Base-by-base conservation (phyloP, 495 filamentous ascomycete species). In the Trichoderma reesei region DNA sequence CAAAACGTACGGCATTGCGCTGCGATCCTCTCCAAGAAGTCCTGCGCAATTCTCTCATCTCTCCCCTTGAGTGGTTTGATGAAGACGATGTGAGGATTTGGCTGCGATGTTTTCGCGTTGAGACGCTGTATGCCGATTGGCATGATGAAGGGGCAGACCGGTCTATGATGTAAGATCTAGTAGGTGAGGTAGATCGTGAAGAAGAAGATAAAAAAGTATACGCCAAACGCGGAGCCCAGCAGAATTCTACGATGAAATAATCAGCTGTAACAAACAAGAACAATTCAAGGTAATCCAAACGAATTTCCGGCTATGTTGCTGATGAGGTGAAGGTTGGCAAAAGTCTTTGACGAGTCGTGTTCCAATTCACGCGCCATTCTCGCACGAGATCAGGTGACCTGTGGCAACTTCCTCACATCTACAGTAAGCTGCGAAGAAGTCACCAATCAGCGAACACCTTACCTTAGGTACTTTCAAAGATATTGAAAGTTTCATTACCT, bases 11-110 rank as follows among this genome's bases (percentile, higher is more conserved):
- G 75, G 69, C 86, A 88, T 74, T 91, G 87, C 20, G 90, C 90
- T 10, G 90, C 90, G 62, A 93, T 88, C 31, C 88, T 81, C 67
- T 88, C 85, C 6, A 93, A 76, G 67, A 88, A 91, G 68, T 88
- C 85, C 68, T 86, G 80, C 14, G 90, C 85, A 56, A 80, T 80
- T 0, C 71, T 70, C 61, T 85, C 76, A 63, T 83, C 80, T 0
- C 80, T 76, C 0, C 86, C 86, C 18, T 84, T 77, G 1, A 91
- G 77, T 0, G 89, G 85, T 69, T 89, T 89, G 76, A 93, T 89
- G 77, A 91, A 91, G 65, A 84, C 81, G 69, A 91, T 88, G 64
- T 80, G 80, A 42, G 81, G 80, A 68, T 91, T 91, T 38, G 88
- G 87, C 42, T 83, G 82, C 46, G 83, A 81, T 34, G 76, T 79